Evolutionary conservation across 2,329 filamentous ascomycete genomes (phyloP).

Genomic region (Mollisiaceae sp.): DNA sequence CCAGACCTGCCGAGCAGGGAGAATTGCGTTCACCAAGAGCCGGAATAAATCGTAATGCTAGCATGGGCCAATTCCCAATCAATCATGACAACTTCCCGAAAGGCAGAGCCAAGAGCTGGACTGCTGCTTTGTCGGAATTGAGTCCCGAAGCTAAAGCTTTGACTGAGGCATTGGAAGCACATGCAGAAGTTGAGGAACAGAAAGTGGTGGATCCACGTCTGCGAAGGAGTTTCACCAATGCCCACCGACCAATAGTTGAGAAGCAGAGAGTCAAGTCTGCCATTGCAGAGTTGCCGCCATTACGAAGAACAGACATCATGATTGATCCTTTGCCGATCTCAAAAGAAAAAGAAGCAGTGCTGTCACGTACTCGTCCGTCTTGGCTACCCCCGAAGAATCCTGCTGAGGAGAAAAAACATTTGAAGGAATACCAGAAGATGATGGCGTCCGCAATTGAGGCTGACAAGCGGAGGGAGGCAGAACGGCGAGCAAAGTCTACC

Average conservation of each 20-base stretch:
- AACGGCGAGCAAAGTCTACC: conserved; percentile 56
- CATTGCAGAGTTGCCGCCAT: conserved; percentile 67
- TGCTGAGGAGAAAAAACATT: conserved; percentile 86
- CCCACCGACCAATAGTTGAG: conserved; percentile 46
- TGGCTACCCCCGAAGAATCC: conserved; percentile 89
- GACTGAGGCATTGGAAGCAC: conserved; percentile 81
- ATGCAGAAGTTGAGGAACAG: conserved; percentile 69
- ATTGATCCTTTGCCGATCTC: conserved; percentile 84
- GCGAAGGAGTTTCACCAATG: conserved; percentile 40
- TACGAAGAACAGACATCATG: conserved; percentile 69
- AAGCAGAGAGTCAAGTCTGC: conserved; percentile 68
- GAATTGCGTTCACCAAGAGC: conserved; percentile 50
- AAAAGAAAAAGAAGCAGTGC: conserved; percentile 83
- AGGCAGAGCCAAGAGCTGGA: conserved; percentile 75
- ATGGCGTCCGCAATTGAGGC: conserved; percentile 68
- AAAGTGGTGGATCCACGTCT: conserved; percentile 34
- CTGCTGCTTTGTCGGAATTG: conserved; percentile 68
- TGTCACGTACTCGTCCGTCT: conserved; percentile 79
- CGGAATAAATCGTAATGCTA: conserved; percentile 48
- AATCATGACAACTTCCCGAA: conserved; percentile 53
- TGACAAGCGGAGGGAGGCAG: conserved; percentile 62
- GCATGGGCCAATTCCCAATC: conserved; percentile 63
- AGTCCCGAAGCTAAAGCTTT: conserved; percentile 75
- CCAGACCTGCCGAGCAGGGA: conserved; percentile 62
- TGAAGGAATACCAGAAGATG: conserved; percentile 86